A percentile compares a stretch with the other conserved stretches of the same genome.
Conservation (phyloP, 1,284 basidiomycete species). For the Leccinum pachyderme region DNA sequence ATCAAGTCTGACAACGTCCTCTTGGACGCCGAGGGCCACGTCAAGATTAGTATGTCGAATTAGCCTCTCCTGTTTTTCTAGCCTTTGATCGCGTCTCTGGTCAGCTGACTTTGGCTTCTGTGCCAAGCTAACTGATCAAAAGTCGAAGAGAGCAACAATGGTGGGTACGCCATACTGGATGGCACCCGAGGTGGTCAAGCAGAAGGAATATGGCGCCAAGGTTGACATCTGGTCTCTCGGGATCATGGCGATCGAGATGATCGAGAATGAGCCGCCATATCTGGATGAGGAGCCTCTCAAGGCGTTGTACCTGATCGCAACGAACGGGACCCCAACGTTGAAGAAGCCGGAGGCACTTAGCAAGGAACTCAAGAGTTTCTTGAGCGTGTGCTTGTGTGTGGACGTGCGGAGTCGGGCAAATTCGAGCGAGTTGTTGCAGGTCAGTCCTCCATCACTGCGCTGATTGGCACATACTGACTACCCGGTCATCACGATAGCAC, state of each 20-base stretch:
- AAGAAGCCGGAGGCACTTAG: slow-evolving; percentile 95
- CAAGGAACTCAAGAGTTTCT: slow-evolving; percentile 91
- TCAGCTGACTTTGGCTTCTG: slow-evolving; percentile 98
- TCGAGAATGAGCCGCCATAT: slow-evolving; percentile 98
- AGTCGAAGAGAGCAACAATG: slow-evolving; percentile 98
- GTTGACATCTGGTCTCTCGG: slow-evolving; percentile 99
- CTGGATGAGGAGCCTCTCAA: slow-evolving; percentile 97
- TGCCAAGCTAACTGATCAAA: slow-evolving; percentile 96
- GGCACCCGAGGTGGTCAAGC: slow-evolving; percentile 99
- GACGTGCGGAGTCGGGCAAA: slow-evolving; percentile 95
- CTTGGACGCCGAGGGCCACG: slow-evolving; percentile 86
- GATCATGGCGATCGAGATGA: slow-evolving; percentile 99
- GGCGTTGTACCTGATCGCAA: slow-evolving; percentile 95
- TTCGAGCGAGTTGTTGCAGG: slow-evolving; percentile 87
- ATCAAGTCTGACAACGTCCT: slow-evolving; percentile 99
- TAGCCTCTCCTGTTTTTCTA: background rate
- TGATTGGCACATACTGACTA: background rate
- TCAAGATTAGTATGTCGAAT: slow-evolving; percentile 87
- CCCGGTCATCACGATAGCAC: slow-evolving; percentile 52
- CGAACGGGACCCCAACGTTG: slow-evolving; percentile 95
- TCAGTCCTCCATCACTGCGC: slow-evolving; percentile 39
- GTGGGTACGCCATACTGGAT: slow-evolving; percentile 99
- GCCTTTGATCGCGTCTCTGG: slow-evolving; percentile 4
- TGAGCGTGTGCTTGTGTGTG: slow-evolving; percentile 96
- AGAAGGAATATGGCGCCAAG: slow-evolving; percentile 98